Evolutionary conservation across 108 stramenopile species (phyloP), one percentile per base, ranked within the genome.

Genomic region (Cyclotella baltica): DNA sequence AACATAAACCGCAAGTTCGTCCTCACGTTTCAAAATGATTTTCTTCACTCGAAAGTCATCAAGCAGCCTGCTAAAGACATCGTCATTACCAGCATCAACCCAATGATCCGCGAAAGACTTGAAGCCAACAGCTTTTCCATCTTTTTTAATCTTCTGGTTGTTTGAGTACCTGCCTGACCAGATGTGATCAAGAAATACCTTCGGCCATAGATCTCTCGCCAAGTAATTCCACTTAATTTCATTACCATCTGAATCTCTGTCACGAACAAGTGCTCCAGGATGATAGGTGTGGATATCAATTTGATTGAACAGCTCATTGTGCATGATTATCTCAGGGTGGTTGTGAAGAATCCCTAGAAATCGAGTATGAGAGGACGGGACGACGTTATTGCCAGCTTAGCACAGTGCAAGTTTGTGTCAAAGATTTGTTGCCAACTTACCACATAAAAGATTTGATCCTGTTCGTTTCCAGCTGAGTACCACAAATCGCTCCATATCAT

Each of bases 61-160:
- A 8, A 25, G 47, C 50, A 40, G 73, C 48, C 43, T 67, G 59
- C 68, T 62, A 22, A 53, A 84, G n/a, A 85, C 35, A 25, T 71
- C 51, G n/a, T 82, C 76, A 30, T 76, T 70, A 23, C 73, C 2
- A 0, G 38, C 63, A 38, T 64, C 67, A 22, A 33, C 31, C 63
- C 78, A 80, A 59, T 85, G 85, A 0, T 85, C 78, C 43, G 81
- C 77, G 51, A 85, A 85, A 6, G 71, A 80, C 66, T 85, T 85
- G 67, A 80, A 85, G 0, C 85, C 85, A 55, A 85, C 72, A 19
- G 85, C 85, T 31, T 82, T 85, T 38, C 18, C 58, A 56, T 25
- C 33, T 59, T 53, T 48, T 0, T 29, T 31, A 46, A 77, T 76
- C 19, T 76, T 47, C 35, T 36, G 57, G 3, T 29, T 52, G 35